Conservation (phyloP, 768 basidiomycete species). For the Boletus sp. region DNA sequence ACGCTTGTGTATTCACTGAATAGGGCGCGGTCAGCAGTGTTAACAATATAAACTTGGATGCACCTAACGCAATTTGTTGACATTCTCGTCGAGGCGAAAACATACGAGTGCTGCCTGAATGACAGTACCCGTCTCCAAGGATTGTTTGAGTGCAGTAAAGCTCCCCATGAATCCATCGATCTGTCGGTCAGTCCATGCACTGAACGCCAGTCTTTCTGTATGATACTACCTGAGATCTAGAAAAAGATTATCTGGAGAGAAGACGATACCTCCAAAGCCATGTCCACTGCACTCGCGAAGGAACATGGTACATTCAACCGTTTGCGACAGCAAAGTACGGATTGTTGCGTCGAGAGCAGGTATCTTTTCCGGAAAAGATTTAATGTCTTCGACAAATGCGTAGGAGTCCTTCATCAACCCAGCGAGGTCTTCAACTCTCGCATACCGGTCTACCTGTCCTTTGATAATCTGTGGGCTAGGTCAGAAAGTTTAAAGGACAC, state of each 20-base stretch:
- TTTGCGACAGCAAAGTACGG: slow-evolving; percentile 29
- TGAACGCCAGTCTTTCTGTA: slow-evolving; percentile 16
- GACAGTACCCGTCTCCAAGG: slow-evolving; percentile 24
- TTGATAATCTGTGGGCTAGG: slow-evolving; percentile 21
- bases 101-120: slow-evolving; percentile 27
- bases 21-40: not conserved
- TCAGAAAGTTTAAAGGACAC: slow-evolving; percentile 6
- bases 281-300: slow-evolving; percentile 35
- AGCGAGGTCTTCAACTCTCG: slow-evolving; percentile 26
- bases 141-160: slow-evolving; percentile 25
- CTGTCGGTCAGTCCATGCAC: slow-evolving; percentile 22
- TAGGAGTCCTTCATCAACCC: slow-evolving; percentile 33
- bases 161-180: slow-evolving; percentile 20
- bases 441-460: slow-evolving; percentile 28
- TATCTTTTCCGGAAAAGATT: slow-evolving; percentile 28
- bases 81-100: slow-evolving; percentile 29
- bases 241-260: not conserved
- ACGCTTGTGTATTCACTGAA: slow-evolving; percentile 20
- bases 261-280: slow-evolving; percentile 33
- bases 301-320: slow-evolving; percentile 37
- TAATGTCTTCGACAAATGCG: slow-evolving; percentile 31
- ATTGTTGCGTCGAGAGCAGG: slow-evolving; percentile 29
- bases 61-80: slow-evolving; percentile 25
- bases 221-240: slow-evolving; percentile 2
- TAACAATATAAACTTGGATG: not conserved